Conservation (phyloP, 768 basidiomycete genomes). For the Postia placenta region DNA sequence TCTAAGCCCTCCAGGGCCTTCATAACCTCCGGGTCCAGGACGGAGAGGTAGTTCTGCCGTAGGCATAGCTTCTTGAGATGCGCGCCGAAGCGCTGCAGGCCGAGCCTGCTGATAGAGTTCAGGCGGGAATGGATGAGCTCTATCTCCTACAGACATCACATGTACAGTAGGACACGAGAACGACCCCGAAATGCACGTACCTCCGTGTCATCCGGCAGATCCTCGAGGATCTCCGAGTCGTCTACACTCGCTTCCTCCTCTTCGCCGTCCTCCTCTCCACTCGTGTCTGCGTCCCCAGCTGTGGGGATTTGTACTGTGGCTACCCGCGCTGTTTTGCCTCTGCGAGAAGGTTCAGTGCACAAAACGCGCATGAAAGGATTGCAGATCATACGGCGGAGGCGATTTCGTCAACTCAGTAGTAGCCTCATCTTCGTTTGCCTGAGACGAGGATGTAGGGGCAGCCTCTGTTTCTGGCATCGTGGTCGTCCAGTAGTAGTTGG, state of each 20-base stretch:
- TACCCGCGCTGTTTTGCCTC: conserved; percentile 36
- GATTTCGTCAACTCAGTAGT: no score
- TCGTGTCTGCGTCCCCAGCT: conserved; percentile 34
- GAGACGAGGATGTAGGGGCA: no score
- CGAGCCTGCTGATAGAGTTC: conserved; percentile 58
- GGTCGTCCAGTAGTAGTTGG: no score
- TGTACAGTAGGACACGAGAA: conserved; percentile 6
- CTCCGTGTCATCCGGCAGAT: conserved; percentile 81
- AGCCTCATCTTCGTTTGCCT: no score
- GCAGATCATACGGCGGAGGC: neutral
- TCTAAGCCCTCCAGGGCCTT: conserved; percentile 60
- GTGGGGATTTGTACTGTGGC: conserved; percentile 23
- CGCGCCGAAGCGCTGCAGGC: conserved; percentile 63
- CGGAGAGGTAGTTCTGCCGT: conserved; percentile 77
- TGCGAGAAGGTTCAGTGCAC: neutral
- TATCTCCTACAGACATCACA: conserved; percentile 53
- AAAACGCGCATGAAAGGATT: neutral
- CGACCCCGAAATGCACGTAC: conserved; percentile 42
- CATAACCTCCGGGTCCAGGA: conserved; percentile 70
- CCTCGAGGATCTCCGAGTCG: conserved; percentile 56
- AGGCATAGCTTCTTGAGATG: conserved; percentile 73
- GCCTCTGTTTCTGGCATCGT: no score
- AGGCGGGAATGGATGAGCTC: conserved; percentile 81
- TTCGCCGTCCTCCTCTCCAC: conserved; percentile 46
- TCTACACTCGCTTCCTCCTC: conserved; percentile 24